Conservation (phyloP, 257 asterid species). For the Solanum clarkiae region DNA sequence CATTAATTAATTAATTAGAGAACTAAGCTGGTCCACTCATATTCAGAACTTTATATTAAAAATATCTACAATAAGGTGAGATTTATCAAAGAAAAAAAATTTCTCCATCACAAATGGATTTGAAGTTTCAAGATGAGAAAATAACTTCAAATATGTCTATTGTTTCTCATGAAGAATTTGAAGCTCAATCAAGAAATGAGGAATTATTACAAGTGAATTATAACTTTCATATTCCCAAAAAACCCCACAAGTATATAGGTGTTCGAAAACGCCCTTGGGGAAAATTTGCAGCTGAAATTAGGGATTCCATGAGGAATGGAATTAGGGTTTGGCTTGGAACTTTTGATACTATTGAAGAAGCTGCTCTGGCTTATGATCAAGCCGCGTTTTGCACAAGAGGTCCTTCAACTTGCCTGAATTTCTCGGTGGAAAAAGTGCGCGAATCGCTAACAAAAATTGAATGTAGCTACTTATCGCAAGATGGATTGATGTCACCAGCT, state of each 20-base stretch:
- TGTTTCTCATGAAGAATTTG: not conserved
- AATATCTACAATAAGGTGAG: not conserved
- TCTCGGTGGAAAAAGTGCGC: not conserved
- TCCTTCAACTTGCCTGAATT: not conserved
- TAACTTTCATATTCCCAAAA: not conserved
- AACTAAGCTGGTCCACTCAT: not conserved
- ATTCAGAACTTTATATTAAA: not conserved
- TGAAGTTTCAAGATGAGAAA: not conserved
- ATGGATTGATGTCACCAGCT: not conserved
- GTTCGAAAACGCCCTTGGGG: conserved; percentile 13
- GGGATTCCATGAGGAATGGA: conserved; percentile 1
- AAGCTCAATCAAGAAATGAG: not conserved
- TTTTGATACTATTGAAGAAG: not conserved
- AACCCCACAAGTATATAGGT: not conserved
- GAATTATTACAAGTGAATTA: not conserved
- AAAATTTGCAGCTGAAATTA: conserved; percentile 8
- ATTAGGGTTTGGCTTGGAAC: conserved; percentile 12
- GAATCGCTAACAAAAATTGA: not conserved
- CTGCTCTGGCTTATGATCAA: conserved; percentile 9
- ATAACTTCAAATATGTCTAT: not conserved
- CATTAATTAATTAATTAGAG: too few relatives aligned
- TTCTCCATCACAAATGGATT: not conserved
- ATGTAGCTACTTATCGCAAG: not conserved
- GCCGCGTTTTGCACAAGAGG: conserved; percentile 1
- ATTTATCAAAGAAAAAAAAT: not conserved